Conservation (phyloP, 371 early-diverging fungal species). For the Mortierella sp. region DNA sequence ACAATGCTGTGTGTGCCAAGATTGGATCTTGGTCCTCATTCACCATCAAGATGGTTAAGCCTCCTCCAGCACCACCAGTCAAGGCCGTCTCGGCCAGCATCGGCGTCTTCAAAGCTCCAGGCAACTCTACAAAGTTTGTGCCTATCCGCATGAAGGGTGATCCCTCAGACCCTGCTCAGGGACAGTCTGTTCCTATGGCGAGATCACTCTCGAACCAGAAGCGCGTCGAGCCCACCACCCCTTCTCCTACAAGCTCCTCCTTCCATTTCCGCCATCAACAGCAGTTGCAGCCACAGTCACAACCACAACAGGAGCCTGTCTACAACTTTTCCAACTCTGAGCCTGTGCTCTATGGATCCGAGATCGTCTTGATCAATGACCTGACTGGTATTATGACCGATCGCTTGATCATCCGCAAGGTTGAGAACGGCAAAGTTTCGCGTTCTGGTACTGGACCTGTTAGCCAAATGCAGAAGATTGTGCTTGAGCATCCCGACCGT, state of each 20-base stretch:
- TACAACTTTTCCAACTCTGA: constrained; percentile 55
- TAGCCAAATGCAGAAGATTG: constrained; percentile 86
- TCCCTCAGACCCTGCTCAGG: constrained; percentile 4
- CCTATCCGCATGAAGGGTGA: constrained; percentile 58
- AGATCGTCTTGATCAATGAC: constrained; percentile 73
- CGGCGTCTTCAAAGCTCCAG: constrained; percentile 43
- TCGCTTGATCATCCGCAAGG: constrained; percentile 79
- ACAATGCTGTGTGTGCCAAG: constrained; percentile 72
- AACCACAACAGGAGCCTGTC: constrained; percentile 40
- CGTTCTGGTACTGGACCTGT: constrained; percentile 76
- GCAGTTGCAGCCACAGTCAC: constrained; percentile 46
- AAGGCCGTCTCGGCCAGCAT: constrained; percentile 49
- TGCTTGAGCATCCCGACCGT: constrained; percentile 68
- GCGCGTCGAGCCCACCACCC: constrained; percentile 7
- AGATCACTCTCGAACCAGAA: constrained; percentile 16
- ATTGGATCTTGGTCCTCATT: constrained; percentile 82
- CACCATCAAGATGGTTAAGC: constrained; percentile 72
- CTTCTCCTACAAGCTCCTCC: constrained; percentile 9
- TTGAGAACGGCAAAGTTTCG: constrained; percentile 77
- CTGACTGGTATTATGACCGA: constrained; percentile 75
- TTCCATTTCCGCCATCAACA: constrained; percentile 43
- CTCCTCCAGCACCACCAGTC: constrained; percentile 55
- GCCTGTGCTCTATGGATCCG: constrained; percentile 72
- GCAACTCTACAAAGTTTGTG: constrained; percentile 53
- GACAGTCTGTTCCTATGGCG: constrained; percentile 2